Conservation (phyloP, 495 filamentous ascomycete genomes). For the Penicillium parvum region DNA sequence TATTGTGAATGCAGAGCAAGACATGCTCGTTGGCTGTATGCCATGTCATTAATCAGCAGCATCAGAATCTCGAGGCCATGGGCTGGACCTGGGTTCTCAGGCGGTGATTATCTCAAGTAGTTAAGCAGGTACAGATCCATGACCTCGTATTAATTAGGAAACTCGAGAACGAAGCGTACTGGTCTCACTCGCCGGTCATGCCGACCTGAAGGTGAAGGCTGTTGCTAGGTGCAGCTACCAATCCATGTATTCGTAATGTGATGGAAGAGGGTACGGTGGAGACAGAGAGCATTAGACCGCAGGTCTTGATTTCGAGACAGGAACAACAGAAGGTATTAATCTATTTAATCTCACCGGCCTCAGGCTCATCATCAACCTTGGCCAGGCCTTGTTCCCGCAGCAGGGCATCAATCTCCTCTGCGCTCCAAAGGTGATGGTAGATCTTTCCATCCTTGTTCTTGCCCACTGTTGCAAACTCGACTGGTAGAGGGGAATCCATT, state of each 20-base stretch:
- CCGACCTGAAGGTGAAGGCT: no score
- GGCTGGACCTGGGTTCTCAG: no score
- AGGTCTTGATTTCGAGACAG: slow-evolving; percentile 27
- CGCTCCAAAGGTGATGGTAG: slow-evolving; percentile 96
- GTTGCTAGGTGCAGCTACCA: no score
- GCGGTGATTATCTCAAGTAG: no score
- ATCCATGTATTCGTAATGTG: no score
- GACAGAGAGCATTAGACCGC: slow-evolving; percentile 7
- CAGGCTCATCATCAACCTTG: slow-evolving; percentile 74
- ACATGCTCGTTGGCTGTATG: slow-evolving; percentile 27
- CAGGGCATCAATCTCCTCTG: slow-evolving; percentile 91
- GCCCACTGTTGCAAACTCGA: slow-evolving; percentile 98
- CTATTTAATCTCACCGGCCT: slow-evolving; percentile 55
- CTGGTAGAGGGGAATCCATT: slow-evolving; percentile 38
- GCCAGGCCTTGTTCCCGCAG: slow-evolving; percentile 93
- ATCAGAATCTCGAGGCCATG: no score
- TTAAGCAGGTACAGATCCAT: no score
- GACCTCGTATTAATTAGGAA: no score
- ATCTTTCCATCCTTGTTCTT: slow-evolving; percentile 91
- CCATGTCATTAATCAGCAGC: slow-evolving; percentile 39
- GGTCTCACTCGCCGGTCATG: no score
- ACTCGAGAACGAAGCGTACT: no score
- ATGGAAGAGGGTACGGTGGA: no score
- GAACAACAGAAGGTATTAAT: slow-evolving; percentile 32
- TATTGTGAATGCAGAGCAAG: slow-evolving; percentile 19